Evolutionary conservation across 352 stramenopile genomes (phyloP).

Genomic region (Pythium periplocum): DNA sequence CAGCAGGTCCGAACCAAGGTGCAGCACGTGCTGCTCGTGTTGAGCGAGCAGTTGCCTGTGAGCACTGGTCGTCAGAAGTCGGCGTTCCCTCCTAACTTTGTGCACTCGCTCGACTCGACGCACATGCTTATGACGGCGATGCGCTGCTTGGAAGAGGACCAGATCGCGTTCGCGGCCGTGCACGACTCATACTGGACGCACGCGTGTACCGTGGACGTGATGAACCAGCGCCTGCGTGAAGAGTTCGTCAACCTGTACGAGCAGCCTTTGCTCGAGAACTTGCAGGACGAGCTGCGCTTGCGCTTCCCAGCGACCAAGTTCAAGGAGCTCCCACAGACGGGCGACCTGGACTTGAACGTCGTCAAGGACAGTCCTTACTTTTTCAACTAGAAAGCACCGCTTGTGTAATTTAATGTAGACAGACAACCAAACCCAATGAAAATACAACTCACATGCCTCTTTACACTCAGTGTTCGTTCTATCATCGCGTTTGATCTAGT

Average conservation of each 20-base stretch:
- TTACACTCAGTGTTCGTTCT: too few relatives aligned
- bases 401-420: constrained; percentile 21
- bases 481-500: constrained; percentile 22
- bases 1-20: constrained; percentile 81
- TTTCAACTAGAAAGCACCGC: constrained; percentile 91
- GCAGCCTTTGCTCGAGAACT: constrained; percentile 93
- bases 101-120: constrained; percentile 99
- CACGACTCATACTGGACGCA: constrained; percentile 99
- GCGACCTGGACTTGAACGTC: constrained; percentile 92
- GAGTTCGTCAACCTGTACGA: constrained; percentile 98
- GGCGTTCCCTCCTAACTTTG: constrained; percentile 99
- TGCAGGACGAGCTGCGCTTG: constrained; percentile 90
- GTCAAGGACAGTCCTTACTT: constrained; percentile 98
- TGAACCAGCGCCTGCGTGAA: constrained; percentile 91
- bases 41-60: constrained; percentile 53
- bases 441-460: too few relatives aligned
- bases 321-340: constrained; percentile 89
- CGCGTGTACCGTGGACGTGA: constrained; percentile 91
- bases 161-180: constrained; percentile 95
- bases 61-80: constrained; percentile 88
- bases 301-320: constrained; percentile 95
- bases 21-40: constrained; percentile 86
- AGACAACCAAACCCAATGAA: too few relatives aligned
- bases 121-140: constrained; percentile 99
- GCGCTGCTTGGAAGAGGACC: constrained; percentile 89